Conservation (phyloP, 768 basidiomycete genomes). For the Boletus pseudo-olivaceus region DNA sequence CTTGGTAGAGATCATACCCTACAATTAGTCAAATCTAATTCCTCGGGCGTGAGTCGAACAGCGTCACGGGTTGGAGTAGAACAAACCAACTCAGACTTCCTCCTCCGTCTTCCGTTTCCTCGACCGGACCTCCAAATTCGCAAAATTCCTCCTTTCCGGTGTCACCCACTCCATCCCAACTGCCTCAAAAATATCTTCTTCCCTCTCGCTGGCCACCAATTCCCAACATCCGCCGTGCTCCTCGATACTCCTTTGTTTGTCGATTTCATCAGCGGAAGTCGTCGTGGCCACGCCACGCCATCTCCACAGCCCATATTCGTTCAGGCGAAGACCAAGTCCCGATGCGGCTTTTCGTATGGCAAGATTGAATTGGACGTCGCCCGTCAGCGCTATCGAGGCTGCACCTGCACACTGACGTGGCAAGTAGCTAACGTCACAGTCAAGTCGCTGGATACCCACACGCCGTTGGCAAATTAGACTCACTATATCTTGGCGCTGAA, state of each 20-base stretch:
- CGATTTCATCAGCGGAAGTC: background rate
- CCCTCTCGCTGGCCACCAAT: constrained; percentile 19
- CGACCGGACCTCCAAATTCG: constrained; percentile 7
- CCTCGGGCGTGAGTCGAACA: background rate
- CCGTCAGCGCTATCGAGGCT: constrained; percentile 52
- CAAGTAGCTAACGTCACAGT: constrained; percentile 13
- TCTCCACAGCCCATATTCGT: constrained; percentile 64
- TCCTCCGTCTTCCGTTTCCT: constrained; percentile 1
- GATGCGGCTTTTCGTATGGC: constrained; percentile 42
- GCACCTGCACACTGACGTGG: constrained; percentile 39
- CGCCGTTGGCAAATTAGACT: background rate
- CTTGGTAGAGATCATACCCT: constrained; percentile 7
- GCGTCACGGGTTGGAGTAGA: background rate
- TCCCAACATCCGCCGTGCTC: constrained; percentile 22
- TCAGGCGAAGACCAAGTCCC: constrained; percentile 46
- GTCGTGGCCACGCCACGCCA: constrained; percentile 34
- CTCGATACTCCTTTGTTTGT: constrained; percentile 5
- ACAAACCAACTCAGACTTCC: background rate
- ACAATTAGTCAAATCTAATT: constrained; percentile 11
- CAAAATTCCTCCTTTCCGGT: constrained; percentile 26
- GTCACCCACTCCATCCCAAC: constrained; percentile 27
- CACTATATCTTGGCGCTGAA: constrained; percentile 35
- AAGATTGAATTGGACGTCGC: constrained; percentile 47
- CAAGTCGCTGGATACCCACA: background rate
- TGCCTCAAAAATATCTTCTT: constrained; percentile 25